A percentile compares a stretch with the other conserved stretches of the same genome.
These are phyloP conservation scores for Epichloe baconii DNA, from an alignment of 2,329 filamentous ascomycete species.

Conservation along the genomic window DNA sequence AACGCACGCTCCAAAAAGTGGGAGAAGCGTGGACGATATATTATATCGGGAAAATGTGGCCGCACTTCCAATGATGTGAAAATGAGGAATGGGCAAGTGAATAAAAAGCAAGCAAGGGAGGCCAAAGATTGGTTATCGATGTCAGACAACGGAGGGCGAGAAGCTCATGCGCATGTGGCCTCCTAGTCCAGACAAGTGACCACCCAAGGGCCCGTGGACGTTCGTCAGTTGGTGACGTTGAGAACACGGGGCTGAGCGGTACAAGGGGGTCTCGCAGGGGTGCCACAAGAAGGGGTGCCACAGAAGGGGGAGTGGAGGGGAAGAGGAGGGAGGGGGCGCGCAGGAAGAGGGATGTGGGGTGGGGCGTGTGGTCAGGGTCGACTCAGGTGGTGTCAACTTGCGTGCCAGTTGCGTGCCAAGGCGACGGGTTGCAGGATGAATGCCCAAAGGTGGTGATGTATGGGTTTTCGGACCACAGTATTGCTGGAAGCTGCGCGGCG, in stretches of 20 bases:
- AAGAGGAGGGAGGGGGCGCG: slow-evolving; percentile 1
- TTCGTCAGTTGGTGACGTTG: slow-evolving; percentile 30
- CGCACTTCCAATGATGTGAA: slow-evolving; percentile 8
- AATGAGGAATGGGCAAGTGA: slow-evolving; percentile 10
- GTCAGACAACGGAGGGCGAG: slow-evolving; percentile 10
- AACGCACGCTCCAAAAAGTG: not conserved
- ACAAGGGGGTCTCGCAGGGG: slow-evolving; percentile 1
- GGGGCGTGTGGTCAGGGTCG: not conserved
- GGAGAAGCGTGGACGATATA: slow-evolving; percentile 2
- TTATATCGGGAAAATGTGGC: slow-evolving; percentile 8
- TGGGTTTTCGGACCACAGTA: not conserved
- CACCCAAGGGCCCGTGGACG: slow-evolving; percentile 16
- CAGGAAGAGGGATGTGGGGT: not conserved
- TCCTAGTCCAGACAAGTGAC: slow-evolving; percentile 15
- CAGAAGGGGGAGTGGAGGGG: slow-evolving; percentile 5
- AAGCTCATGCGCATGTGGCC: slow-evolving; percentile 18
- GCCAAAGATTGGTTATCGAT: slow-evolving; percentile 6
- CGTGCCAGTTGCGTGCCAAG: slow-evolving; percentile 1
- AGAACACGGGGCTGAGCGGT: slow-evolving; percentile 29
- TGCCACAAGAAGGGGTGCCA: slow-evolving; percentile 1
- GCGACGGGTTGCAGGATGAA: not conserved
- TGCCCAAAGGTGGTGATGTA: not conserved
- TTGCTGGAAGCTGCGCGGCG: not conserved
- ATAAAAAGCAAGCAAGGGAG: slow-evolving; percentile 11
- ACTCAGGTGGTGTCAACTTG: not conserved